Conservation (phyloP, 257 asterid genomes). For the Penstemon newberryi region DNA sequence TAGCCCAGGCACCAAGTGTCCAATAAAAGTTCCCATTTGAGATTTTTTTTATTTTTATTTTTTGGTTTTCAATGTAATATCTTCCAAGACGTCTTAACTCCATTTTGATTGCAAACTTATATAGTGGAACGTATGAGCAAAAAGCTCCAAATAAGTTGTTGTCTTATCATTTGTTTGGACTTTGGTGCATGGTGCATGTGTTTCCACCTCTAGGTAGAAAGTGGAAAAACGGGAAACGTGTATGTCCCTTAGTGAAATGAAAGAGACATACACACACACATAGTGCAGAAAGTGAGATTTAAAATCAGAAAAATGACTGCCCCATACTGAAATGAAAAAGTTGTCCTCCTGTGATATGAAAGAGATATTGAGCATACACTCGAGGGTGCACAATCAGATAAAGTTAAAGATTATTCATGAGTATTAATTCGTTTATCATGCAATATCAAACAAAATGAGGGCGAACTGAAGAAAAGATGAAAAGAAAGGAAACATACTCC, state of each 20-base stretch:
- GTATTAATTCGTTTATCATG: neutral
- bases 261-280: conserved; percentile 27
- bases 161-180: conserved; percentile 35
- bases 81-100: conserved; percentile 14
- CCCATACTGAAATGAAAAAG: neutral
- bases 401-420: conserved; percentile 2
- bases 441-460: neutral
- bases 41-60: conserved; percentile 17
- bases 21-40: conserved; percentile 64
- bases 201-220: conserved; percentile 46
- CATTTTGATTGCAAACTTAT: conserved; percentile 35
- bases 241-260: conserved; percentile 24
- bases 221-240: neutral
- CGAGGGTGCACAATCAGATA: too few relatives aligned
- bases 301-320: neutral
- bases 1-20: conserved; percentile 66
- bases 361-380: too few relatives aligned
- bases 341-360: too few relatives aligned
- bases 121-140: conserved; percentile 30
- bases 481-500: conserved; percentile 1
- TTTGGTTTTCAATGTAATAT: neutral
- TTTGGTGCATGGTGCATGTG: conserved; percentile 73
- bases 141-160: conserved; percentile 26
- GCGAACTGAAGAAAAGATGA: conserved; percentile 20
- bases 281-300: neutral